Conservation (phyloP, 2,329 filamentous ascomycete species). For the Triangularia verruculosa region DNA sequence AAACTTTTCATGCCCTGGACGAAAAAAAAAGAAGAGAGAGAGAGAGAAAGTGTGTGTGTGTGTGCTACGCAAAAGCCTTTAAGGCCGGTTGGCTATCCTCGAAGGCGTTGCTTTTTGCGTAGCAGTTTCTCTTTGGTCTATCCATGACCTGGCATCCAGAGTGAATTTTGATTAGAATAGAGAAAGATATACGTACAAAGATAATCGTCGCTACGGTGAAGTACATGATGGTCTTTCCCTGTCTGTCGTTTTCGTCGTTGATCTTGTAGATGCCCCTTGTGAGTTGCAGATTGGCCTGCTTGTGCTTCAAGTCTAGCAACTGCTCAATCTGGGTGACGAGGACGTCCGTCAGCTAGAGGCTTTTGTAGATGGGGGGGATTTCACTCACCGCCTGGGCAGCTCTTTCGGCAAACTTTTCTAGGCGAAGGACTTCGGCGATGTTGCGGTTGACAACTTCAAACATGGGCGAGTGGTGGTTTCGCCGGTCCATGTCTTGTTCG, state of each 20-base stretch:
- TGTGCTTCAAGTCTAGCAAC: constrained; percentile 6
- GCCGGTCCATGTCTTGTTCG: not conserved
- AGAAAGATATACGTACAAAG: too few species aligned
- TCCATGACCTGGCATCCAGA: too few species aligned
- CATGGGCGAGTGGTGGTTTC: not conserved
- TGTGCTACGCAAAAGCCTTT: too few species aligned
- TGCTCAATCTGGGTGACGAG: not conserved
- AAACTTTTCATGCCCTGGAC: too few species aligned
- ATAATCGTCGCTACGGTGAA: constrained; percentile 8
- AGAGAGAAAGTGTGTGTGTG: too few species aligned
- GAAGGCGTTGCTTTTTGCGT: too few species aligned
- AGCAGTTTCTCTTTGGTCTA: too few species aligned
- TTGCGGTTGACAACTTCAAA: not conserved
- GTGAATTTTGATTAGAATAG: too few species aligned
- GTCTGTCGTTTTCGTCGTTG: not conserved
- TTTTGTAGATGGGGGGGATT: too few species aligned
- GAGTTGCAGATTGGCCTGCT: constrained; percentile 2
- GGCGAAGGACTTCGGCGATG: not conserved
- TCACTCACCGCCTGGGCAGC: not conserved
- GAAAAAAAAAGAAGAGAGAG: too few species aligned
- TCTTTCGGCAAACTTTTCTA: not conserved
- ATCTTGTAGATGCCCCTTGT: constrained; percentile 1
- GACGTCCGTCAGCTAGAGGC: not conserved
- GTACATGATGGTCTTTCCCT: constrained; percentile 7
- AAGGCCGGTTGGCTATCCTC: too few species aligned